A percentile compares a stretch with the other conserved stretches of the same genome.
phyloP scores from a whole-genome alignment of 2,329 filamentous ascomycete genomes.

The Colletotrichum melonis region DNA sequence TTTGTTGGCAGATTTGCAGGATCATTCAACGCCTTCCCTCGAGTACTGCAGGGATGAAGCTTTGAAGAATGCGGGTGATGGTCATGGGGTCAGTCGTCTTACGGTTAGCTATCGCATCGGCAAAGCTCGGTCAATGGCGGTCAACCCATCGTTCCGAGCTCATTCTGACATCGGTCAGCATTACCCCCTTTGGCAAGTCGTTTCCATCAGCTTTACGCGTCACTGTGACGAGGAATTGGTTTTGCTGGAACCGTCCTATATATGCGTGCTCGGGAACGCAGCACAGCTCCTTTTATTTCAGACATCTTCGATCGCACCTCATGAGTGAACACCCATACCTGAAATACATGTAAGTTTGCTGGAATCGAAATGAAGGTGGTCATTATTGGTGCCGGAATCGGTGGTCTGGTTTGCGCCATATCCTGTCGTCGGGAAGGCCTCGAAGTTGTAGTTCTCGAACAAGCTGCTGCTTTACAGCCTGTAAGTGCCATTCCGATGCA shows the following conservation, averaged over 20 bases:
- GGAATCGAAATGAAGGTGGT: slow-evolving; percentile 20
- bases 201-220: background rate
- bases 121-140: background rate
- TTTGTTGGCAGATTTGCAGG: too few relatives aligned
- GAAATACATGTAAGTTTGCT: too few relatives aligned
- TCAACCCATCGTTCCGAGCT: background rate
- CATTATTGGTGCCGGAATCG: slow-evolving; percentile 20
- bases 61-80: background rate
- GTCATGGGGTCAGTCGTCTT: background rate
- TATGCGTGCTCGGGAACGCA: background rate
- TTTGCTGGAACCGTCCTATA: background rate
- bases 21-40: too few relatives aligned
- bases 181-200: background rate
- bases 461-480: slow-evolving; percentile 7
- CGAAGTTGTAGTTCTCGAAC: slow-evolving; percentile 31
- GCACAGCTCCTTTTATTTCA: too few relatives aligned
- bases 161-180: background rate
- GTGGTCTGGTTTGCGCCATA: slow-evolving; percentile 23
- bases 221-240: background rate
- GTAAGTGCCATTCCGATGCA: background rate
- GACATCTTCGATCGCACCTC: too few relatives aligned
- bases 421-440: slow-evolving; percentile 13
- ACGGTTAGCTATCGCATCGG: background rate
- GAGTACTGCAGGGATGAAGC: too few relatives aligned
- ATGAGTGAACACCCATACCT: too few relatives aligned